These are phyloP conservation scores for Chlamydomonas reinhardtii DNA, from an alignment of 163 green algal species.

Conservation along the genomic window DNA sequence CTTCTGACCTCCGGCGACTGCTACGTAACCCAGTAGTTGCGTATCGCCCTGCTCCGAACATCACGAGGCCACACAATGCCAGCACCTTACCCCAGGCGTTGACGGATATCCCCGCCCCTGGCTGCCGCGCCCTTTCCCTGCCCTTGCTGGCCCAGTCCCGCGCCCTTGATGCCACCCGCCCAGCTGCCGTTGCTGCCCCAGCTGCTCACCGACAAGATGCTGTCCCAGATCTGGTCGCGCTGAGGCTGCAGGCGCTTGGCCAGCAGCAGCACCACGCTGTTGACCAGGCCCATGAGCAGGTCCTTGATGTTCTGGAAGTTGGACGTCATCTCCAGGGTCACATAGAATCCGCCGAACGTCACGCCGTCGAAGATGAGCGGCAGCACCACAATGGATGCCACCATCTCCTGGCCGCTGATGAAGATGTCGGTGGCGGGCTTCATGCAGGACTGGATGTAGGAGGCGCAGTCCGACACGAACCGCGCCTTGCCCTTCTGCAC, in stretches of 20 bases:
- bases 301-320: slow-evolving; percentile 82
- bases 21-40: too few species aligned
- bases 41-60: too few species aligned
- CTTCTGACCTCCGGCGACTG: too few species aligned
- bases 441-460: slow-evolving; percentile 78
- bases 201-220: slow-evolving; percentile 53
- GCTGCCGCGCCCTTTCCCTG: too few species aligned
- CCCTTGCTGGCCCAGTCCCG: too few species aligned
- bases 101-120: too few species aligned
- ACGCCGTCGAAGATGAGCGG: slow-evolving; percentile 70
- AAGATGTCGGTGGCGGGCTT: slow-evolving; percentile 79
- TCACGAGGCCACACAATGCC: too few species aligned
- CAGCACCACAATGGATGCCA: slow-evolving; percentile 76
- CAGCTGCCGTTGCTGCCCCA: too few species aligned
- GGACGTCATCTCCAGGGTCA: slow-evolving; percentile 71
- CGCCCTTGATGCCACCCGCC: too few species aligned
- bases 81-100: too few species aligned
- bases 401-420: slow-evolving; percentile 72
- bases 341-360: slow-evolving; percentile 74
- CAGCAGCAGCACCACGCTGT: slow-evolving; percentile 75
- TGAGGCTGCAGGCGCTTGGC: slow-evolving; percentile 64
- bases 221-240: slow-evolving; percentile 72
- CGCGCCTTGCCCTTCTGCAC: slow-evolving; percentile 79
- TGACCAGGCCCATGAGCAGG: slow-evolving; percentile 76
- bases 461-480: slow-evolving; percentile 74